Evolutionary conservation across 495 filamentous ascomycete genomes (phyloP), one percentile per base, ranked within the genome.

Genomic region (Baudoinia panamericana): DNA sequence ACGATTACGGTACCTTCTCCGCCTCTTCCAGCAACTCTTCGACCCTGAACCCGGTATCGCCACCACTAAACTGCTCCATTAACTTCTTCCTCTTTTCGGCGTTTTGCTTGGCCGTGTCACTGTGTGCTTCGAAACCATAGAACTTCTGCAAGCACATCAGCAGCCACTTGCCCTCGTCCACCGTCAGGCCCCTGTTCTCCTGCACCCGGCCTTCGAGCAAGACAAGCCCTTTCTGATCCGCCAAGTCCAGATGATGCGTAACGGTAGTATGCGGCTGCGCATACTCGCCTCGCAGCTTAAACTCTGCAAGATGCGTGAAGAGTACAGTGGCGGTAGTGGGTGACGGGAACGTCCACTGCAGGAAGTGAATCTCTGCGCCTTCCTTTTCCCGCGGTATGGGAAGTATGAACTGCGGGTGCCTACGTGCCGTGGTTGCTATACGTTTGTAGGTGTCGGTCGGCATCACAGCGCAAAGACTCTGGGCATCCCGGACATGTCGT

Each of bases 91-190:
- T 63, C 59, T 61, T 61, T 39, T 48, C 57, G 17, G 61, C 57
- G 56, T 67, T 73, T 23, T 66, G 64, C 44, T 41, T 46, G 2
- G 66, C 68, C 39, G 47, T 61, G 5, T 67, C 73, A 55, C 70
- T 66, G 21, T 62, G 62, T 20, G 52, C 56, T 8, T 65, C 65
- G 1, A 68, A 70, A 11, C 78, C 84, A 56, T 96, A 97, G 59
- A 96, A 97, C 60, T 84, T 78, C 70, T 96, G 90, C 65, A 97
- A 61, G 32, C 84, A 83, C 70, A 93, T 82, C n/a, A 92, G 69
- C 51, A 97, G 56, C 84, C 81, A 94, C 58, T 72, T 73, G 19
- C 80, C 85, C 55, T 96, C 79, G 12, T 83, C 66, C 2, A 81
- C 76, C 13, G 66, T 78, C 11, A 95, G 74, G 2, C 90, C 88